phyloP scores from a whole-genome alignment of 306 rosid species.

The Lagenaria siceraria region DNA sequence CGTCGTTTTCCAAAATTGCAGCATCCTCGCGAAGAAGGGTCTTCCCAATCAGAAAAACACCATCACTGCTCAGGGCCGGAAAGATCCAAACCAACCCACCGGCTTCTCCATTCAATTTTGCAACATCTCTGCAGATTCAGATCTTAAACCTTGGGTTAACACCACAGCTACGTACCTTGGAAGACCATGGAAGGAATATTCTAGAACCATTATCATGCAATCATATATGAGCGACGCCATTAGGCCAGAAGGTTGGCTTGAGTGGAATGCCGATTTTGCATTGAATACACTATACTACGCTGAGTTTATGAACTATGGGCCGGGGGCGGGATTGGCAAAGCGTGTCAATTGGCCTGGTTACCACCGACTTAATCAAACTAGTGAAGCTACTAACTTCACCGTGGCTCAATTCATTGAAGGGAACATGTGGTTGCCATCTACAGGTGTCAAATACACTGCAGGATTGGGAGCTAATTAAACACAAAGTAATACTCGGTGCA shows the following conservation, averaged over 20 bases:
- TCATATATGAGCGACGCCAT: slow-evolving; percentile 29
- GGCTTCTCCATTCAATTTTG: slow-evolving; percentile 86
- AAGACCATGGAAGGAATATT: slow-evolving; percentile 72
- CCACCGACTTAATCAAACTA: slow-evolving; percentile 29
- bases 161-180: slow-evolving; percentile 49
- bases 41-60: slow-evolving; percentile 66
- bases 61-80: slow-evolving; percentile 81
- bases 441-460: slow-evolving; percentile 52
- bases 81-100: slow-evolving; percentile 50
- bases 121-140: slow-evolving; percentile 51
- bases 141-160: slow-evolving; percentile 19
- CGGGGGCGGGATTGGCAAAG: slow-evolving; percentile 27
- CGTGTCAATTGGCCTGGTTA: slow-evolving; percentile 73
- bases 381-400: slow-evolving; percentile 27
- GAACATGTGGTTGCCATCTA: slow-evolving; percentile 62
- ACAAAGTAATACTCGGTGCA: too few relatives aligned
- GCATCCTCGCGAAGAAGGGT: slow-evolving; percentile 39
- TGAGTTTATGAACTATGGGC: slow-evolving; percentile 60
- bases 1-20: slow-evolving; percentile 57
- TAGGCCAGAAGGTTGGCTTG: slow-evolving; percentile 74
- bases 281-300: slow-evolving; percentile 52
- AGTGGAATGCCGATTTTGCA: slow-evolving; percentile 44
- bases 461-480: slow-evolving; percentile 18
- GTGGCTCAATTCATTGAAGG: slow-evolving; percentile 67
- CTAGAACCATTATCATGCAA: slow-evolving; percentile 61